Base-by-base conservation (phyloP, 2,329 filamentous ascomycete genomes). In the Coniochaeta prunicola region DNA sequence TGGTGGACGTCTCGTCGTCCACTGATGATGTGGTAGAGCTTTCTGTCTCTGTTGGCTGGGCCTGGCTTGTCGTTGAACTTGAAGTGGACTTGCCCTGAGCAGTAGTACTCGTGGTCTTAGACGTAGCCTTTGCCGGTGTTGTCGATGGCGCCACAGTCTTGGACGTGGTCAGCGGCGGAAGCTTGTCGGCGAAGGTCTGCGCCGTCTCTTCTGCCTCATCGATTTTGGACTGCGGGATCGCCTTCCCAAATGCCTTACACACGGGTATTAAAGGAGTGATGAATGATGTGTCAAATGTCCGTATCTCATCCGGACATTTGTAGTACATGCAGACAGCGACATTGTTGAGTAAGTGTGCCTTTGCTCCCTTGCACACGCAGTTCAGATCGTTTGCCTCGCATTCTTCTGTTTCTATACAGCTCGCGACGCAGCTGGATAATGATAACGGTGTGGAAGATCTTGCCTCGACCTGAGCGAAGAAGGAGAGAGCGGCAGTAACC, bases 251-350 rank as follows among this genome's bases (percentile, higher is more conserved):
- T 19, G 72, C 59, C 24, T 69, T 63, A 63, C 75, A 77, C 4
- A 62, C 66, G n/a, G 66, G 34, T 60, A 69, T 61, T 33, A 77
- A 63, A 33, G 70, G 68, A 21, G 60, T 62, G 36, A 76, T 60
- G 56, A 77, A 67, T 31, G 68, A 63, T 28, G 63, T 62, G 28
- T 70, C 68, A 54, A 68, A 69, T 31, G 59, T 38, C 53, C 56
- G 60, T 5, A 76, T 63, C 48, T 68, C 63, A 24, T 68, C 58
- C 15, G 67, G 59, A 66, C 76, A 78, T 61, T 68, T 68, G 59
- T 68, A 66, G 64, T 70, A 73, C 65, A 73, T 72, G 65, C 75
- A 77, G n/a, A 66, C 66, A 17, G 73, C 66, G 31, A 73, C 69
- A 40, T 71, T 68, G 17, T 71, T 67, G 6, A 77, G 69, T 57